Percentiles rank a stretch among this genome's conserved stretches.
These are phyloP conservation scores for Beauveria rudraprayagi DNA, from an alignment of 2,329 filamentous ascomycete genomes.

Conservation along the genomic window DNA sequence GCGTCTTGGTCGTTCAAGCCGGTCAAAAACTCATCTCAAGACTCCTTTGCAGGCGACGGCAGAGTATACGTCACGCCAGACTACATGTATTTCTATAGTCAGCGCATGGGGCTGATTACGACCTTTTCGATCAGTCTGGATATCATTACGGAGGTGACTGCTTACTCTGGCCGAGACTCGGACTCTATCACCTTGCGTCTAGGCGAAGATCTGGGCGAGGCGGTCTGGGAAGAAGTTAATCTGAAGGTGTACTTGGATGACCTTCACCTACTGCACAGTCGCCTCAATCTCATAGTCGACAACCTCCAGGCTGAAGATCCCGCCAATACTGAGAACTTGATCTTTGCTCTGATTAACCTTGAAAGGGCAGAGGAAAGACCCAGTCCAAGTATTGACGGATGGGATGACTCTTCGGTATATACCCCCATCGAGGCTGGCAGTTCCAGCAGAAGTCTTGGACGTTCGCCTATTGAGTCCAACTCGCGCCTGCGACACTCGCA, in stretches of 20 bases:
- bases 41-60: constrained; percentile 51
- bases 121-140: constrained; percentile 70
- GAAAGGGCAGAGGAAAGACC: constrained; percentile 53
- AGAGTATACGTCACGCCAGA: constrained; percentile 81
- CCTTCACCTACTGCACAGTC: constrained; percentile 68
- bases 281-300: constrained; percentile 78
- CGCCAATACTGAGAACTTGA: constrained; percentile 58
- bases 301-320: constrained; percentile 67
- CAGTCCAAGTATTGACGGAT: constrained; percentile 76
- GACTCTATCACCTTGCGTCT: constrained; percentile 86
- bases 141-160: constrained; percentile 79
- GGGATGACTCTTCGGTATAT: constrained; percentile 68
- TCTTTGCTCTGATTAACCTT: constrained; percentile 66
- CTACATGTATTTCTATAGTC: constrained; percentile 93
- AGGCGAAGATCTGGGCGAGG: constrained; percentile 52
- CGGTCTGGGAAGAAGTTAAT: constrained; percentile 64
- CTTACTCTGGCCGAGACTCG: constrained; percentile 80
- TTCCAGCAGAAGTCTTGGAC: constrained; percentile 28
- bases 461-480: constrained; percentile 26
- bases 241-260: constrained; percentile 93
- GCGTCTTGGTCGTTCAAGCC: constrained; percentile 67
- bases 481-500: constrained; percentile 28
- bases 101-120: constrained; percentile 84
- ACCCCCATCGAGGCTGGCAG: constrained; percentile 52
- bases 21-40: constrained; percentile 32